These are phyloP conservation scores for Aspergillus pseudonomiae DNA, from an alignment of 2,329 filamentous ascomycete species.

Conservation along the genomic window DNA sequence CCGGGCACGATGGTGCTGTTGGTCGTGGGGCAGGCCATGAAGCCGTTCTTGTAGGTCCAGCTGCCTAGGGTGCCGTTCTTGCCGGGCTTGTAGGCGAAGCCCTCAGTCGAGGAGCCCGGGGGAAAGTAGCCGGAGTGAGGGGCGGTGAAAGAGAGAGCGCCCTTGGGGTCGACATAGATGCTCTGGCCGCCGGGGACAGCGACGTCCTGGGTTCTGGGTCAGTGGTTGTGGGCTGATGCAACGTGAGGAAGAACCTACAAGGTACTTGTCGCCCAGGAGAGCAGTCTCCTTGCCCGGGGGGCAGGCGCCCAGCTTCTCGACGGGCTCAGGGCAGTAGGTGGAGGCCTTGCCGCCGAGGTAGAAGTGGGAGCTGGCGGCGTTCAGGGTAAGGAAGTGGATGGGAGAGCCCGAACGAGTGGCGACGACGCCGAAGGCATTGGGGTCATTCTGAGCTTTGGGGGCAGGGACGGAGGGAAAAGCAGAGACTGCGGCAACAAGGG, in stretches of 20 bases:
- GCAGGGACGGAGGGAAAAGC: slow-evolving; percentile 23
- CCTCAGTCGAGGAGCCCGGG: slow-evolving; percentile 51
- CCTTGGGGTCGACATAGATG: slow-evolving; percentile 59
- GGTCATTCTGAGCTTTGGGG: background rate
- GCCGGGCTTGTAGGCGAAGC: slow-evolving; percentile 49
- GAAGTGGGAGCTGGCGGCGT: slow-evolving; percentile 51
- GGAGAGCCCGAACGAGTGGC: slow-evolving; percentile 49
- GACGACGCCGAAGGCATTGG: slow-evolving; percentile 44
- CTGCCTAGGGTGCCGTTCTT: slow-evolving; percentile 23
- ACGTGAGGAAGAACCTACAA: slow-evolving; percentile 28
- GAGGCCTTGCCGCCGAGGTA: slow-evolving; percentile 51
- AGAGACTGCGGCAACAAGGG: slow-evolving; percentile 28
- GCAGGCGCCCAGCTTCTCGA: slow-evolving; percentile 36
- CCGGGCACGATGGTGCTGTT: slow-evolving; percentile 10
- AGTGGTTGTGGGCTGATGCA: background rate
- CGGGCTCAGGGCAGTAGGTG: slow-evolving; percentile 52
- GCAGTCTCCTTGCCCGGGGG: slow-evolving; percentile 52
- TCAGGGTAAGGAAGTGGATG: slow-evolving; percentile 51
- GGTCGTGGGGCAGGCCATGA: slow-evolving; percentile 46
- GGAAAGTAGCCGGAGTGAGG: slow-evolving; percentile 59
- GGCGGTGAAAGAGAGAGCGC: slow-evolving; percentile 58
- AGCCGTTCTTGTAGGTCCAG: slow-evolving; percentile 38
- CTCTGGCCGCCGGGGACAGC: slow-evolving; percentile 64
- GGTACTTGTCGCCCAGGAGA: slow-evolving; percentile 41
- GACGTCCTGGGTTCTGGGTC: slow-evolving; percentile 40